Evolutionary conservation across 371 early-diverging fungal species (phyloP).

Genomic region (Mucor circinelloides): DNA sequence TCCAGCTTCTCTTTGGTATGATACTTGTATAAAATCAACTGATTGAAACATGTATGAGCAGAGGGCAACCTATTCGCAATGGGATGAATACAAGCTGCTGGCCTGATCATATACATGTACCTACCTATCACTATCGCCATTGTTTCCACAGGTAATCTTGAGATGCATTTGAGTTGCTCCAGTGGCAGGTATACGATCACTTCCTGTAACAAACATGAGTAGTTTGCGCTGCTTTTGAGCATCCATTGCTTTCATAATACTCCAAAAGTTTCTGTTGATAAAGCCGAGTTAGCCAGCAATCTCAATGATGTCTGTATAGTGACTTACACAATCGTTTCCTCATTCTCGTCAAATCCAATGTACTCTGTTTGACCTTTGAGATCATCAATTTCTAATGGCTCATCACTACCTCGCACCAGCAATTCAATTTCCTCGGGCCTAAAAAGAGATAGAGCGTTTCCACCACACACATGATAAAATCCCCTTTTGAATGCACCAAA

Average conservation of each 20-base stretch:
- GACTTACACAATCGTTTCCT: constrained; percentile 56
- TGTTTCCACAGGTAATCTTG: constrained; percentile 81
- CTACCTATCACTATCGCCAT: constrained; percentile 53
- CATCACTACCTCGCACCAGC: constrained; percentile 92
- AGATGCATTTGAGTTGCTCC: constrained; percentile 80
- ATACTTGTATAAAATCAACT: constrained; percentile 85
- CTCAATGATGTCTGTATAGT: background rate
- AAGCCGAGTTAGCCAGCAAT: background rate
- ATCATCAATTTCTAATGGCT: constrained; percentile 78
- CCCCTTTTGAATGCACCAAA: constrained; percentile 93
- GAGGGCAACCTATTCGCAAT: constrained; percentile 73
- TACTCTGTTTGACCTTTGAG: constrained; percentile 82
- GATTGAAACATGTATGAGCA: constrained; percentile 98
- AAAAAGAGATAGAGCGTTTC: constrained; percentile 87
- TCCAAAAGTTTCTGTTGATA: constrained; percentile 80
- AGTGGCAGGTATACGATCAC: constrained; percentile 94
- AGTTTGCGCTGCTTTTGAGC: constrained; percentile 77
- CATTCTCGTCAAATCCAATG: constrained; percentile 65
- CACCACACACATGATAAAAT: constrained; percentile 90
- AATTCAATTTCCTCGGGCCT: constrained; percentile 95
- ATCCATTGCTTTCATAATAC: constrained; percentile 73
- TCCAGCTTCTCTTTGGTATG: constrained; percentile 76
- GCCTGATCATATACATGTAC: background rate
- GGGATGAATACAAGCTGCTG: background rate
- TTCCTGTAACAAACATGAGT: constrained; percentile 95